Conservation (phyloP, 257 asterid genomes). For the Petunia axillaris region DNA sequence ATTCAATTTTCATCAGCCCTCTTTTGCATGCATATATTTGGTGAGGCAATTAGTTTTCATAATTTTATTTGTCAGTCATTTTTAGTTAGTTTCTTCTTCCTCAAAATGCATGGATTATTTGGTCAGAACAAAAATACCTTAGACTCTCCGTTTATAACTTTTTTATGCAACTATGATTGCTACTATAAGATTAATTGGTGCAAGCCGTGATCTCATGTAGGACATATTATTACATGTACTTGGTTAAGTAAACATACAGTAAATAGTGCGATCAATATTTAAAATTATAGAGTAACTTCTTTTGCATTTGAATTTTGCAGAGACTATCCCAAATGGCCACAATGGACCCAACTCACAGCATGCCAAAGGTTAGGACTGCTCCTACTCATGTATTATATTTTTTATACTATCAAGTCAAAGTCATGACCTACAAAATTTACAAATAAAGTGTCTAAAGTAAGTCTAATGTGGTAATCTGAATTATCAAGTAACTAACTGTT, state of each 20-base stretch:
- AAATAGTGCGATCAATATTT: too few species aligned
- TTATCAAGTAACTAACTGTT: neutral
- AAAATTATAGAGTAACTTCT: neutral
- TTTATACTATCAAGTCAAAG: neutral
- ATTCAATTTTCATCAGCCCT: conserved; percentile 19
- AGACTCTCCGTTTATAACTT: too few species aligned
- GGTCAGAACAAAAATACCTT: too few species aligned
- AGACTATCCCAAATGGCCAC: conserved; percentile 49
- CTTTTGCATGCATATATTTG: conserved; percentile 17
- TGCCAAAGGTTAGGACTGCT: conserved; percentile 32
- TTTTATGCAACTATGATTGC: too few species aligned
- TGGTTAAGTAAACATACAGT: too few species aligned
- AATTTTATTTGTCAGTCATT: neutral
- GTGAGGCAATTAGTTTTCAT: neutral
- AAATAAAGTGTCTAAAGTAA: too few species aligned
- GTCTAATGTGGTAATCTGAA: neutral
- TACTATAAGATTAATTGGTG: too few species aligned
- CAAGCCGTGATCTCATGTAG: too few species aligned
- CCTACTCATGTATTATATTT: neutral
- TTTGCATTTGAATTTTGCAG: conserved; percentile 39
- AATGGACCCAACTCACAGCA: conserved; percentile 36
- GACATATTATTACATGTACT: too few species aligned
- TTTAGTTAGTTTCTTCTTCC: neutral
- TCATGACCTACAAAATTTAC: neutral
- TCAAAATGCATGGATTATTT: neutral